phyloP scores from a whole-genome alignment of 2,329 filamentous ascomycete genomes.

The Nigrospora osmanthi region DNA sequence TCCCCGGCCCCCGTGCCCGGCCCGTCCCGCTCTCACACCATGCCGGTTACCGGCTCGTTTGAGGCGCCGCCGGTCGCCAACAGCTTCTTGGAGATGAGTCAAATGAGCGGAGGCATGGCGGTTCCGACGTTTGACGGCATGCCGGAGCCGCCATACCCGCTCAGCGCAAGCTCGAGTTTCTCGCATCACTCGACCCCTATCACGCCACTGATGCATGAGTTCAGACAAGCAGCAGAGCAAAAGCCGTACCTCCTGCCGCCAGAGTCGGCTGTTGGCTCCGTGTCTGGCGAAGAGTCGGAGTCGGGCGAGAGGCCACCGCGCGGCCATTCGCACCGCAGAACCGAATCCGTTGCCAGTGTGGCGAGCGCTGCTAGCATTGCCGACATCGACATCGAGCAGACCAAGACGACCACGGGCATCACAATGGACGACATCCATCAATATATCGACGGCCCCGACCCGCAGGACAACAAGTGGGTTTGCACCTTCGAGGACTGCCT shows the following conservation, averaged over 20 bases:
- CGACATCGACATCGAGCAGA: constrained; percentile 57
- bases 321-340: constrained; percentile 40
- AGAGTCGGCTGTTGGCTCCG: constrained; percentile 8
- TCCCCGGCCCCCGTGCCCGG: constrained; percentile 36
- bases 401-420: constrained; percentile 72
- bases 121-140: constrained; percentile 31
- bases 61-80: constrained; percentile 47
- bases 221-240: constrained; percentile 33
- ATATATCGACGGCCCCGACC: constrained; percentile 66
- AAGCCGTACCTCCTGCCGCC: constrained; percentile 23
- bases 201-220: constrained; percentile 36
- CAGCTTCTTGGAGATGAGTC: constrained; percentile 46
- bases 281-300: constrained; percentile 11
- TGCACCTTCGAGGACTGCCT: constrained; percentile 73
- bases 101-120: constrained; percentile 28
- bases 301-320: constrained; percentile 17
- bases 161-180: constrained; percentile 34
- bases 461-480: constrained; percentile 69
- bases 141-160: constrained; percentile 23
- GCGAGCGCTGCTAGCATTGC: constrained; percentile 51
- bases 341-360: constrained; percentile 51
- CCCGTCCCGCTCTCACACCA: constrained; percentile 43
- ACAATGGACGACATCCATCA: constrained; percentile 75
- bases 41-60: constrained; percentile 28
- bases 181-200: constrained; percentile 47